Conservation (phyloP, 306 rosid genomes). For the Dryas alaskensis region DNA sequence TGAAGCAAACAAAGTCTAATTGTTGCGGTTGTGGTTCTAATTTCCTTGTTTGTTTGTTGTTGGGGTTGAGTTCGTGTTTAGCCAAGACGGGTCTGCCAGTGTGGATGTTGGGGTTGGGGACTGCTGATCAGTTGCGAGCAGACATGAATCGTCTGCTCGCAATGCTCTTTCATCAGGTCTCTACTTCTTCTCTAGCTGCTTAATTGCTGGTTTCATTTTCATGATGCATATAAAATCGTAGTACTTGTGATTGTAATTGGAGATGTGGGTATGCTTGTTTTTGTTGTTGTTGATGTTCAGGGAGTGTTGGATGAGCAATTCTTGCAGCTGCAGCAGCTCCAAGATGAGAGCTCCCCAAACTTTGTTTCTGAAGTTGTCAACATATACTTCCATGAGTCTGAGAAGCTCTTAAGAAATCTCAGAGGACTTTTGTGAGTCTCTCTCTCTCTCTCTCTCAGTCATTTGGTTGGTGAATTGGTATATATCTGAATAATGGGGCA, state of each 20-base stretch:
- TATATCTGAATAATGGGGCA: too few relatives aligned
- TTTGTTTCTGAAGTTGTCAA: conserved; percentile 87
- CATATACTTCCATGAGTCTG: conserved; percentile 91
- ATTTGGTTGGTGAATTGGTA: too few relatives aligned
- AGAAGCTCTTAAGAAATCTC: conserved; percentile 75
- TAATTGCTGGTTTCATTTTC: background rate
- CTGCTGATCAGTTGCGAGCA: conserved; percentile 77
- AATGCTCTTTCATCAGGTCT: conserved; percentile 90
- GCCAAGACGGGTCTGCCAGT: conserved; percentile 98
- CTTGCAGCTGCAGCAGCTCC: conserved; percentile 92
- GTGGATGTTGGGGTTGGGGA: conserved; percentile 91
- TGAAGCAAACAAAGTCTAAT: background rate
- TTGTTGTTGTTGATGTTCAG: conserved; percentile 17
- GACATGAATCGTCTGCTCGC: conserved; percentile 96
- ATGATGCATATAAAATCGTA: too few relatives aligned
- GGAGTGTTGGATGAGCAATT: conserved; percentile 94
- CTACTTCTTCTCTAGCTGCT: background rate
- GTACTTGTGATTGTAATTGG: too few relatives aligned
- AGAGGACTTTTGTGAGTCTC: conserved; percentile 59
- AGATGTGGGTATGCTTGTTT: too few relatives aligned
- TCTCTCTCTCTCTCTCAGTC: background rate
- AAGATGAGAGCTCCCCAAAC: conserved; percentile 88
- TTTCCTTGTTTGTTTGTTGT: background rate
- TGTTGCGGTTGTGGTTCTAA: background rate
- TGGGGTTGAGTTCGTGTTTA: conserved; percentile 12